Conservation (phyloP, 2,329 filamentous ascomycete species). For the Penicillium sp. region DNA sequence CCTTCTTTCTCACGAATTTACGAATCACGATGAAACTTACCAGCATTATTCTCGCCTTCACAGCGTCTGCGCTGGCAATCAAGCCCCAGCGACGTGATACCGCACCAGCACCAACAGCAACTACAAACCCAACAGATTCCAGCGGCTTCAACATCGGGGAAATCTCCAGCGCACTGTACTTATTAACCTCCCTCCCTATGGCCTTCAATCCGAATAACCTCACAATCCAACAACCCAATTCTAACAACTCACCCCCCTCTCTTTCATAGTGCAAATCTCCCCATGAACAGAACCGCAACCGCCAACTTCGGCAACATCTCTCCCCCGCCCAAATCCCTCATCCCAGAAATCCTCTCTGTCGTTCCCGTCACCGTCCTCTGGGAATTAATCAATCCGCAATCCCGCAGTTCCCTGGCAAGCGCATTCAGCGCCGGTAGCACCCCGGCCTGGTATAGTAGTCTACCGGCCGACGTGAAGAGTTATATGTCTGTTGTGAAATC, state of each 20-base stretch:
- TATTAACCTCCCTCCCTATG: background rate
- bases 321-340: constrained; percentile 35
- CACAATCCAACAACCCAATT: background rate
- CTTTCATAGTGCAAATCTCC: constrained; percentile 17
- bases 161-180: constrained; percentile 28
- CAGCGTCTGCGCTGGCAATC: constrained; percentile 21
- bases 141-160: constrained; percentile 26
- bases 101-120: constrained; percentile 1
- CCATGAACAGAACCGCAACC: constrained; percentile 27
- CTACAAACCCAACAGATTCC: background rate
- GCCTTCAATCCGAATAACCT: background rate
- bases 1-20: background rate
- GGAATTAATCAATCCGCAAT: constrained; percentile 34
- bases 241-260: background rate
- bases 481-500: constrained; percentile 38
- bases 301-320: constrained; percentile 39
- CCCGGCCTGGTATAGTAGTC: constrained; percentile 37
- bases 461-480: constrained; percentile 38
- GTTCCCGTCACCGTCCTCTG: constrained; percentile 37
- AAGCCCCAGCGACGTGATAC: constrained; percentile 21
- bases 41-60: constrained; percentile 17
- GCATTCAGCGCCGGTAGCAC: constrained; percentile 39
- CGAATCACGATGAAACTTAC: constrained; percentile 24
- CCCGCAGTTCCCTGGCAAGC: constrained; percentile 36
- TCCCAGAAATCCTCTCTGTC: constrained; percentile 37